Percentiles rank a stretch among this genome's conserved stretches.
phyloP scores from a whole-genome alignment of 305 asterid genomes.

The Ilex paraguariensis region DNA sequence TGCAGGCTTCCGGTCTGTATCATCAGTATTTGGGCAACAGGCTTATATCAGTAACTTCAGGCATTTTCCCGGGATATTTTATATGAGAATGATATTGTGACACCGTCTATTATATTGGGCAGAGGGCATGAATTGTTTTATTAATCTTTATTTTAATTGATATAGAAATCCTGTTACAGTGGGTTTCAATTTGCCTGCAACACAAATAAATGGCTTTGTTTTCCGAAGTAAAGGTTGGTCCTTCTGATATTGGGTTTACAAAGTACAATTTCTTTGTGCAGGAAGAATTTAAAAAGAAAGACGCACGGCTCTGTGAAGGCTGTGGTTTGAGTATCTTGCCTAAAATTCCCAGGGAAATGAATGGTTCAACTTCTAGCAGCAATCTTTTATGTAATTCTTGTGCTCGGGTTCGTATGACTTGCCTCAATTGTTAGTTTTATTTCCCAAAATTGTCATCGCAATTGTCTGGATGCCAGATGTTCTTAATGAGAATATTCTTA shows the following conservation, averaged over 20 bases:
- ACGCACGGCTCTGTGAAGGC: slow-evolving; percentile 67
- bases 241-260: slow-evolving; percentile 13
- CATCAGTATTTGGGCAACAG: neutral
- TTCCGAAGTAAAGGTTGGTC: neutral
- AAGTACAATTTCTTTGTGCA: slow-evolving; percentile 23
- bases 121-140: no score
- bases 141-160: no score
- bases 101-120: no score
- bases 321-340: slow-evolving; percentile 68
- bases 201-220: neutral
- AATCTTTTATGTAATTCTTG: slow-evolving; percentile 83
- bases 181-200: no score
- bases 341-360: slow-evolving; percentile 43
- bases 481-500: slow-evolving; percentile 1
- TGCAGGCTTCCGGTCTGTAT: neutral
- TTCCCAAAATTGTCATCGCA: slow-evolving; percentile 17
- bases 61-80: slow-evolving; percentile 14
- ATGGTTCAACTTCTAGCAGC: slow-evolving; percentile 43
- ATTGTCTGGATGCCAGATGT: slow-evolving; percentile 5
- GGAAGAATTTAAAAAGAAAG: slow-evolving; percentile 50
- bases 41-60: slow-evolving; percentile 6
- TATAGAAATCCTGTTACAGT: no score
- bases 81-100: neutral
- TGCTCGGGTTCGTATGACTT: slow-evolving; percentile 69
- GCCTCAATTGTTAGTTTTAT: slow-evolving; percentile 17